Base-by-base conservation (phyloP, 352 stramenopile species). In the Plasmopara halstedii region DNA sequence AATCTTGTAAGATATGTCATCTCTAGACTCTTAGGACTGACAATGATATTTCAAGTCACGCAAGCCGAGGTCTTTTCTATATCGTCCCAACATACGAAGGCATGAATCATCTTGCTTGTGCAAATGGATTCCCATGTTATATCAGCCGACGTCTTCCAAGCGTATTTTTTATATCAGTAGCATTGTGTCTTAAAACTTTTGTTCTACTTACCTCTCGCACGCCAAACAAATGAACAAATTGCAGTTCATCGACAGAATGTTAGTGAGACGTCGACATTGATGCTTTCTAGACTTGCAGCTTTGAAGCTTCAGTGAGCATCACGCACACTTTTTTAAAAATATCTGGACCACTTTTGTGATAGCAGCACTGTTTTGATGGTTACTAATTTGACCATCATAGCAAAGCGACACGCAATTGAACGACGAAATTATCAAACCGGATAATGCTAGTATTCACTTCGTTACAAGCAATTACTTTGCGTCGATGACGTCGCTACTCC, bases 221-320 rank as follows among this genome's bases (percentile, higher is more conserved):
- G 3, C 79, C 72, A 63, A 91, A 88, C 18, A 86, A 58, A 49
- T 91, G 73, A 19, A 62, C 67, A 46, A 91, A 91, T 67, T 1
- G 67, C 70, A 7, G 65, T 66, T 40, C 88, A 78, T 15, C 86
- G 62, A 27, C 70, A 57, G 22, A 67, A 59, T 1, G 63, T 65
- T 13, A 67, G 70, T 29, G 45, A 31, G 7, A 62, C 56, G 42
- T 88, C 72, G 21, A 84, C 66, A 31, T 61, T 84, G 46, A 79
- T 79, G 43, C 71, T 78, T 6, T 73, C n/a, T n/a, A n/a, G n/a
- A n/a, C n/a, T n/a, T n/a, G n/a, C n/a, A n/a, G n/a, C n/a, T n/a
- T n/a, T n/a, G n/a, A n/a, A n/a, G n/a, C n/a, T n/a, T n/a, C n/a
- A n/a, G n/a, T n/a, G n/a, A n/a, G n/a, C n/a, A n/a, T n/a, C n/a